Evolutionary conservation across 2,329 filamentous ascomycete genomes (phyloP).

Genomic region (Trichoderma aggressivum): DNA sequence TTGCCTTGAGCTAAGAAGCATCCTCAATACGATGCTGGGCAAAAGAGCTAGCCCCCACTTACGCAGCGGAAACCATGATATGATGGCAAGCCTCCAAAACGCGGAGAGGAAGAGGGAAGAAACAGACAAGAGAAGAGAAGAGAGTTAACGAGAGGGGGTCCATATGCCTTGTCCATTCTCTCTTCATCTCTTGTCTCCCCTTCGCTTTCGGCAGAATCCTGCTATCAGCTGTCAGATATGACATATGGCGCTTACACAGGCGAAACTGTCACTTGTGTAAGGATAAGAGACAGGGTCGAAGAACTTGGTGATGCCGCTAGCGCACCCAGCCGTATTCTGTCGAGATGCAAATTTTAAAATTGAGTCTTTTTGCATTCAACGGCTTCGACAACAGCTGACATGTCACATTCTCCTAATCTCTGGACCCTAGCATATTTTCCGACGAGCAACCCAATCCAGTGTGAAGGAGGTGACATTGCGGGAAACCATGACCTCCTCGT

Average conservation of each 20-base stretch:
- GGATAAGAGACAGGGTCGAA: not conserved
- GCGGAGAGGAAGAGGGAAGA: not conserved
- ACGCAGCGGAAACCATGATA: not conserved
- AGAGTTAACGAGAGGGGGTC: not conserved
- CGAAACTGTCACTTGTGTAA: not conserved
- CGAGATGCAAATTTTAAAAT: slow-evolving; percentile 12
- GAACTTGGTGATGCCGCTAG: not conserved
- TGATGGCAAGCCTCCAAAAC: not conserved
- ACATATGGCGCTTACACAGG: not conserved
- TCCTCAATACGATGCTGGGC: not conserved
- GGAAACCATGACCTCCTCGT: not conserved
- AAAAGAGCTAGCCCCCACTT: not conserved
- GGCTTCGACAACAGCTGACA: slow-evolving; percentile 1
- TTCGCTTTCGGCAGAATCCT: not conserved
- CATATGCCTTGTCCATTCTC: not conserved
- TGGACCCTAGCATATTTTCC: not conserved
- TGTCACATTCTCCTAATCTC: slow-evolving; percentile 10
- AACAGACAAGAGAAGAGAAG: not conserved
- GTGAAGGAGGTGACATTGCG: not conserved
- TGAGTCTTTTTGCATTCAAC: not conserved
- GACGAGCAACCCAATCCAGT: not conserved
- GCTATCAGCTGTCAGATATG: slow-evolving; percentile 7
- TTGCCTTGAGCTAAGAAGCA: not conserved
- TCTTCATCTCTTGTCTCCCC: not conserved
- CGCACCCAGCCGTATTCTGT: not conserved